Conservation (phyloP, 768 basidiomycete species). For the Serendipita sp. region DNA sequence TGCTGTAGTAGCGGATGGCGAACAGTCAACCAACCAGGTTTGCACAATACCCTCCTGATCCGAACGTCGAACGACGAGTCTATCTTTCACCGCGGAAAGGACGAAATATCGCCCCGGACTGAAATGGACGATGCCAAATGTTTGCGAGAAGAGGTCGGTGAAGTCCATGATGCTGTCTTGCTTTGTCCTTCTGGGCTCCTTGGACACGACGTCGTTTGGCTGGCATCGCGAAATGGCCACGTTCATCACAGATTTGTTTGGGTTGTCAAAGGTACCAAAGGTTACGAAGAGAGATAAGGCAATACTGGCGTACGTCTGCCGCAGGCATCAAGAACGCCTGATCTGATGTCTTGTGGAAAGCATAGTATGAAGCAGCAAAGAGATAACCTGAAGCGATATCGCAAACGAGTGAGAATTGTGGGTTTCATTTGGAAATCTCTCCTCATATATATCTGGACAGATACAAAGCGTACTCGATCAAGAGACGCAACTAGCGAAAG, state of each 20-base stretch:
- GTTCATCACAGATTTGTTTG: slow-evolving; percentile 13
- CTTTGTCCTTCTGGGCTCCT: neutral
- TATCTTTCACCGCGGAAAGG: slow-evolving; percentile 61
- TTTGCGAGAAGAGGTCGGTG: slow-evolving; percentile 70
- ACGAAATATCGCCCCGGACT: slow-evolving; percentile 81
- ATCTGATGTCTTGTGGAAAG: slow-evolving; percentile 11
- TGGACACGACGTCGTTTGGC: neutral
- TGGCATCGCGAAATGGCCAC: neutral
- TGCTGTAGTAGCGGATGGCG: slow-evolving; percentile 35
- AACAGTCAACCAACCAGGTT: slow-evolving; percentile 54
- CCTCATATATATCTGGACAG: slow-evolving; percentile 26
- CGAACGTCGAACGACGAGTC: slow-evolving; percentile 69
- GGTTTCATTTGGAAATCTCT: neutral
- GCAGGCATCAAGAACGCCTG: slow-evolving; percentile 7
- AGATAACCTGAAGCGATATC: slow-evolving; percentile 91
- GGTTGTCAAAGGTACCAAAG: slow-evolving; percentile 36
- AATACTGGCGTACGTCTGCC: slow-evolving; percentile 69
- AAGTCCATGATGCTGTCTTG: slow-evolving; percentile 34
- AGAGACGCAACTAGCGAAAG: slow-evolving; percentile 79
- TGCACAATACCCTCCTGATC: slow-evolving; percentile 72
- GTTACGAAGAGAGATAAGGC: slow-evolving; percentile 89
- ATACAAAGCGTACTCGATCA: slow-evolving; percentile 74
- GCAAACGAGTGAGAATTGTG: slow-evolving; percentile 64
- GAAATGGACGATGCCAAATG: slow-evolving; percentile 49
- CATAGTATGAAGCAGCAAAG: slow-evolving; percentile 85